Percentiles rank a stretch among this genome's conserved stretches.
These are phyloP conservation scores for Eremothecium cymbalariae DNA, from an alignment of 1,139 yeast species.

Conservation along the genomic window DNA sequence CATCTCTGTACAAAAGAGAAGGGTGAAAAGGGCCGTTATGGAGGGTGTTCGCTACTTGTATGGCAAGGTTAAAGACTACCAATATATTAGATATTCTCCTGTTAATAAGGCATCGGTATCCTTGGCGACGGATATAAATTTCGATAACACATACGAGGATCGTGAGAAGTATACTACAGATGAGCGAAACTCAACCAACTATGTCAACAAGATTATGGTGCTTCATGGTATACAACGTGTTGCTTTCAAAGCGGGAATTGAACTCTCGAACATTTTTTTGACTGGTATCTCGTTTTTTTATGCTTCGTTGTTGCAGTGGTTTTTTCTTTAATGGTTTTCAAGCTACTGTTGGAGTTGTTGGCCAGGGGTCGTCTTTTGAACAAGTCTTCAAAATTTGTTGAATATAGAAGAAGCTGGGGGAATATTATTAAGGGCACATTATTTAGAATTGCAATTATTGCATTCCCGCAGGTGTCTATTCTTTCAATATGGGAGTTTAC, in stretches of 20 bases:
- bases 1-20: conserved; percentile 67
- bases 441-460: conserved; percentile 70
- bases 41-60: conserved; percentile 9
- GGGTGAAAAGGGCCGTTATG: conserved; percentile 22
- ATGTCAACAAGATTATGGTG: conserved; percentile 59
- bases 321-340: conserved; percentile 56
- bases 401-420: conserved; percentile 75
- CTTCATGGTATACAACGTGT: conserved; percentile 91
- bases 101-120: conserved; percentile 18
- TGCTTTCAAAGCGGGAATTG: conserved; percentile 75
- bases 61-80: conserved; percentile 9
- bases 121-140: conserved; percentile 35
- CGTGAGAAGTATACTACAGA: conserved; percentile 57
- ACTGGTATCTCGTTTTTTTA: conserved; percentile 80
- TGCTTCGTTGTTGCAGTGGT: conserved; percentile 70
- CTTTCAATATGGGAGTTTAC: conserved; percentile 87
- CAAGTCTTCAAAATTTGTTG: conserved; percentile 52
- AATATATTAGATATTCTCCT: background rate
- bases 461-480: conserved; percentile 79
- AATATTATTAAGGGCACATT: conserved; percentile 78
- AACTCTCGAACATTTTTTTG: conserved; percentile 74
- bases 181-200: conserved; percentile 46
- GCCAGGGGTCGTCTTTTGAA: conserved; percentile 53
- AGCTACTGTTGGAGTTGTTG: conserved; percentile 65
- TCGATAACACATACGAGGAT: conserved; percentile 43